Percentiles rank a stretch among this genome's conserved stretches.
Evolutionary conservation across 106 monocot genomes (phyloP).

Genomic region (Dactylorhiza incarnata): DNA sequence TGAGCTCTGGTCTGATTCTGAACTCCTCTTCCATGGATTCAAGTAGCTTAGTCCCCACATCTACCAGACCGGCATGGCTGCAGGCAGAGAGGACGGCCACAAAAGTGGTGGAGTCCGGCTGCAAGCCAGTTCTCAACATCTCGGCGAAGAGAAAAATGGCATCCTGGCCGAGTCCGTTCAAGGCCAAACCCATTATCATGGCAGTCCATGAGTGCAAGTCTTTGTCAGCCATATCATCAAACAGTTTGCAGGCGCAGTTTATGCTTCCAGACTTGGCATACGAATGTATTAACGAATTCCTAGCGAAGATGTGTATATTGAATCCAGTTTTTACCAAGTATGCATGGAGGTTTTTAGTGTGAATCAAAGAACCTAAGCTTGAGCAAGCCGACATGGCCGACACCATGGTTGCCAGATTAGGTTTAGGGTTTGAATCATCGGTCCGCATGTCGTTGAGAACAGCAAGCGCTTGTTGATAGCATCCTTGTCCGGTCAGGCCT

Average conservation of each 20-base stretch:
- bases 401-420: constrained; percentile 45
- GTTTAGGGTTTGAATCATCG: constrained; percentile 6
- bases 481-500: constrained; percentile 17
- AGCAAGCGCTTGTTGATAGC: constrained; percentile 20
- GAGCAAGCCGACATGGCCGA: constrained; percentile 35
- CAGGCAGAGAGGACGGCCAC: constrained; percentile 46
- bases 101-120: constrained; percentile 37
- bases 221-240: constrained; percentile 22
- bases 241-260: constrained; percentile 17
- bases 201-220: constrained; percentile 60
- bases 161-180: constrained; percentile 34
- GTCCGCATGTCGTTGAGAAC: constrained; percentile 40
- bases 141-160: constrained; percentile 28
- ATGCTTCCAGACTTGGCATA: constrained; percentile 59
- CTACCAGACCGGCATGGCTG: constrained; percentile 44
- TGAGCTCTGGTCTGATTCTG: constrained; percentile 24
- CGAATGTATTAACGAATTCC: constrained; percentile 50
- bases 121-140: constrained; percentile 23
- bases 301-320: constrained; percentile 21
- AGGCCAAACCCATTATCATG: constrained; percentile 40
- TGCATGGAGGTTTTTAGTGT: constrained; percentile 32
- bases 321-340: constrained; percentile 40
- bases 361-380: constrained; percentile 32
- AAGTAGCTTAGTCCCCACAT: constrained; percentile 31
- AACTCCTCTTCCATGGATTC: constrained; percentile 28